phyloP scores from a whole-genome alignment of 495 filamentous ascomycete species.

The Xylaria telfairii region DNA sequence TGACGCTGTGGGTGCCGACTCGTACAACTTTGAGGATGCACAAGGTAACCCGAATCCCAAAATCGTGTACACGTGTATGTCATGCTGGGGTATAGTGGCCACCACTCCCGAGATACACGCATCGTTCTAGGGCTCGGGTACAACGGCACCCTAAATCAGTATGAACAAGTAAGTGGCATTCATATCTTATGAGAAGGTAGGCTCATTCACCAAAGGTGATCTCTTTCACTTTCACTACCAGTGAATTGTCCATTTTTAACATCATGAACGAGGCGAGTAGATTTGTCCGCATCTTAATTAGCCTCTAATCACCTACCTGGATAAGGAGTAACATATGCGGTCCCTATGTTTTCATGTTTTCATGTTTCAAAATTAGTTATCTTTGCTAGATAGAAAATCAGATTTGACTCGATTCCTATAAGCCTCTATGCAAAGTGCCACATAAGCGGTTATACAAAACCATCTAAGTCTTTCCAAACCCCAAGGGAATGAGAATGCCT shows the following conservation, averaged over 20 bases:
- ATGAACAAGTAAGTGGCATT: background rate
- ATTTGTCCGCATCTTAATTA: background rate
- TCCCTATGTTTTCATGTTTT: background rate
- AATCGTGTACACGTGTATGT: conserved; percentile 19
- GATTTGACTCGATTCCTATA: background rate
- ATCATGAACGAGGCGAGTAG: background rate
- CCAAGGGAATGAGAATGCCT: too few relatives aligned
- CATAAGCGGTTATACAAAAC: background rate
- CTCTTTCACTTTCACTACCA: background rate
- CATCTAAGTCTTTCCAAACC: too few relatives aligned
- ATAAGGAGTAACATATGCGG: background rate
- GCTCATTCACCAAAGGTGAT: background rate
- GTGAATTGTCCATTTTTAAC: background rate
- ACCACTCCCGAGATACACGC: background rate
- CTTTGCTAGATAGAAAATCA: background rate
- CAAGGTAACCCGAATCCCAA: background rate
- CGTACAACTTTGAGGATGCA: conserved; percentile 22
- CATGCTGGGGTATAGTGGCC: conserved; percentile 19
- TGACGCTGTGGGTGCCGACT: background rate
- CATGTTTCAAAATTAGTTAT: background rate
- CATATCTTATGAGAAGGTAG: background rate
- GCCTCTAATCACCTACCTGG: background rate
- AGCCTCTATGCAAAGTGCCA: background rate
- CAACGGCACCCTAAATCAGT: background rate
- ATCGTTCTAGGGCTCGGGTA: background rate